Base-by-base conservation (phyloP, 345 rosid genomes). In the Eucalyptus pauciflora region DNA sequence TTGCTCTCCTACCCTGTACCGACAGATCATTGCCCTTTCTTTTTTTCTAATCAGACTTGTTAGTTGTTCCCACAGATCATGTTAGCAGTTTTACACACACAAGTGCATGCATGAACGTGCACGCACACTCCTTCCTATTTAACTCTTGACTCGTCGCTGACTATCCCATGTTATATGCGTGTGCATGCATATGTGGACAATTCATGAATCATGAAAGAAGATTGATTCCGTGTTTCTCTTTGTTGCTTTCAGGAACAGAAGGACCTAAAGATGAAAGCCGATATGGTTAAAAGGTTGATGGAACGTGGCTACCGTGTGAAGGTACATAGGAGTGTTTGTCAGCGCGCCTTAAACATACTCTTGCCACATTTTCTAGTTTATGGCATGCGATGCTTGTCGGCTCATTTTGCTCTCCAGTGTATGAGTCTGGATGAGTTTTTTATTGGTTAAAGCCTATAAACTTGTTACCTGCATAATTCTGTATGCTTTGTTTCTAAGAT, bases 271-370 rank as follows among this genome's bases (percentile, higher is more conserved):
- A 91, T 93, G 87, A 97, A 97, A 93, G 96, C 99, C 86, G 94
- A 95, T 69, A 89, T 91, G 29, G 93, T 94, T 69, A 90, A 91
- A 91, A 92, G 96, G 91, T 89, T 96, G 90, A 92, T 96, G 94
- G 96, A 97, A 89, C 94, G 93, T 62, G 99, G 99, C 81, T 97
- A 97, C 86, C 94, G 97, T 62, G 99, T 97, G 89, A 97, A 96
- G 99, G 99, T 97, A 94, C 56, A 43, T 88, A 49, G 50, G n/a
- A 51, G 29, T 46, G 86, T 50, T 29, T 51, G 20, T 51, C 24
- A 76, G 48, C 4, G 5, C 1, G 83, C 48, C 46, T 37, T 76
- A 18, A 18, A 20, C 43, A 76, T 76, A 76, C 46, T 10, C 27
- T 20, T 37, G 46, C 83, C 83, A 10, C 83, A 76, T 37, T 76